phyloP scores from a whole-genome alignment of 2,329 filamentous ascomycete species.

The Nectriaceae sp. region DNA sequence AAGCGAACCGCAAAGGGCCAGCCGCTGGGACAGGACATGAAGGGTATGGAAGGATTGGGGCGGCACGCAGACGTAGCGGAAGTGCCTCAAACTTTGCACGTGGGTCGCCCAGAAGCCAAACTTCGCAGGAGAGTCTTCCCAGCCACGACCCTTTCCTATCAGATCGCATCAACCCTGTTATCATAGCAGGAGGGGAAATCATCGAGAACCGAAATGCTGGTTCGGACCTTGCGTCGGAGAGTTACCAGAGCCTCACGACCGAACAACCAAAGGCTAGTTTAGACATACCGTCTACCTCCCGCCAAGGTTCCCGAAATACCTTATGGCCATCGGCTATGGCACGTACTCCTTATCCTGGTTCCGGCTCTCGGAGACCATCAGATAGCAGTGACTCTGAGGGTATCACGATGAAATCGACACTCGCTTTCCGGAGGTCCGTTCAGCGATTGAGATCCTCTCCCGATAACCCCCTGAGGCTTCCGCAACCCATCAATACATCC shows the following conservation, averaged over 20 bases:
- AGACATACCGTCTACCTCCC: slow-evolving; percentile 42
- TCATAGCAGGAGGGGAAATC: slow-evolving; percentile 65
- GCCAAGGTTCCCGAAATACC: slow-evolving; percentile 43
- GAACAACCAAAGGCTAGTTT: slow-evolving; percentile 43
- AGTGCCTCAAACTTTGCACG: slow-evolving; percentile 52
- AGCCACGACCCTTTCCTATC: slow-evolving; percentile 59
- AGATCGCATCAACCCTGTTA: slow-evolving; percentile 65
- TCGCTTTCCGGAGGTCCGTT: slow-evolving; percentile 57
- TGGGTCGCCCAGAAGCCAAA: slow-evolving; percentile 45
- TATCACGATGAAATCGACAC: slow-evolving; percentile 47
- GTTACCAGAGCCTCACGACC: slow-evolving; percentile 47
- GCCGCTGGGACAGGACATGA: slow-evolving; percentile 93
- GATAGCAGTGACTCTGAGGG: slow-evolving; percentile 60
- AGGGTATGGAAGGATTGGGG: slow-evolving; percentile 70
- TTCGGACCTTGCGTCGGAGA: slow-evolving; percentile 48
- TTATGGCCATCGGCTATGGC: slow-evolving; percentile 58
- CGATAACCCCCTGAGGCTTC: slow-evolving; percentile 48
- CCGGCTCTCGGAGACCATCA: slow-evolving; percentile 46
- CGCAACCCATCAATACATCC: slow-evolving; percentile 54
- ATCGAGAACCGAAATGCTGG: slow-evolving; percentile 61
- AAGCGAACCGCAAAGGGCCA: slow-evolving; percentile 68
- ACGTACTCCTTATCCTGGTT: slow-evolving; percentile 29
- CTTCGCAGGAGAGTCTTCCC: slow-evolving; percentile 54
- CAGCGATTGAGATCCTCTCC: slow-evolving; percentile 51
- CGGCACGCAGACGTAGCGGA: slow-evolving; percentile 63